Base-by-base conservation (phyloP, 495 filamentous ascomycete species). In the Aspergillus hancockii region DNA sequence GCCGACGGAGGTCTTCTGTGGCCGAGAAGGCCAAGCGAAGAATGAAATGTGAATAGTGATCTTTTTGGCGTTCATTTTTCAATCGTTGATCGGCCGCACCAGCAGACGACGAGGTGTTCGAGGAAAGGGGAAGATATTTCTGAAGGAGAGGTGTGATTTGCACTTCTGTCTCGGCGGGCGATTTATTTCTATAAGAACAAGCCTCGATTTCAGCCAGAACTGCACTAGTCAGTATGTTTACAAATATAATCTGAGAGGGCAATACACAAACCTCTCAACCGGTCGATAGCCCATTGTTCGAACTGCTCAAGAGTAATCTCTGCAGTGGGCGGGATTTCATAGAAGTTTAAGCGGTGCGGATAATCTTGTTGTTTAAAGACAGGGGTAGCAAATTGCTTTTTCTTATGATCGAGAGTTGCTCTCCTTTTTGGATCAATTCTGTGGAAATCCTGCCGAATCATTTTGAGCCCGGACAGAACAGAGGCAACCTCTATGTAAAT, bases 221-320 rank as follows among this genome's bases (percentile, higher is more conserved):
- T 95, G 62, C 40, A 41, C 46, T 10, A 40, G 16, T 60, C 51
- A 51, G 32, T 58, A n/a, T 52, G 34, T 14, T 31, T 23, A 18
- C 34, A 56, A 23, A n/a, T 31, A 47, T 30, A 30, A 43, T 16
- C 34, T 47, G 8, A 36, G 30, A 6, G 16, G n/a, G 47, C 8
- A 50, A 23, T 18, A 21, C 25, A 62, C 74, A 53, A 76, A 94
- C 92, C 78, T 64, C 89, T 87, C 59, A 99, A 65, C 49, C 95
- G 83, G 67, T 95, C 87, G 65, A 99, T 97, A n/a, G 93, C 95
- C 95, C 95, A 99, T 83, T 96, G 90, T 67, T 99, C 95, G 67
- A 99, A 99, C 66, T 98, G 85, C 71, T 99, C 95, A 47, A 99
- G 87, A 4, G 91, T 96, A 72, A 99, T 92, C 64, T 99, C 95